Conservation (phyloP, 345 rosid species). For the Salix caprea region DNA sequence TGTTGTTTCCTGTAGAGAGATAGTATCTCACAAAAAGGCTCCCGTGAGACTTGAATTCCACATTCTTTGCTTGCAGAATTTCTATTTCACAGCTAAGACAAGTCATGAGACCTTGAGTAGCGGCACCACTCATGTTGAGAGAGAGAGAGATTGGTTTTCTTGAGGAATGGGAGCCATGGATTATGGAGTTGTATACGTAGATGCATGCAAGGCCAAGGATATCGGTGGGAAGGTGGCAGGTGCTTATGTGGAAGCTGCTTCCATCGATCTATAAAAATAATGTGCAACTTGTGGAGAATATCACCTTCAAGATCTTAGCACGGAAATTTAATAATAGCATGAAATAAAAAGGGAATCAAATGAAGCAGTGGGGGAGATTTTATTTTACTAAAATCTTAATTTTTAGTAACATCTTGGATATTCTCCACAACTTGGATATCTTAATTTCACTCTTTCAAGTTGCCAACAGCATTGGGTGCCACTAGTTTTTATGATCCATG, state of each 20-base stretch:
- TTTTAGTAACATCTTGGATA: no score
- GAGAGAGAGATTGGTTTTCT: not conserved
- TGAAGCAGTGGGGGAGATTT: slow-evolving; percentile 14
- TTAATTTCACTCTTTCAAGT: slow-evolving; percentile 7
- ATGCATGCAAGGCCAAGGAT: not conserved
- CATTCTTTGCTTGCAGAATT: slow-evolving; percentile 66
- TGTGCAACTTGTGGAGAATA: not conserved
- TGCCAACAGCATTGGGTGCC: not conserved
- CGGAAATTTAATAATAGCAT: not conserved
- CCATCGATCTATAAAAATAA: not conserved
- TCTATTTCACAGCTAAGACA: slow-evolving; percentile 52
- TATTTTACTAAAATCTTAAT: not conserved
- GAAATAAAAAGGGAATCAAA: not conserved
- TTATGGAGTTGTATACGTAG: not conserved
- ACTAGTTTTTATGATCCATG: not conserved
- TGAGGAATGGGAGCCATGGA: not conserved
- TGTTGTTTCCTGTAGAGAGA: slow-evolving; percentile 51
- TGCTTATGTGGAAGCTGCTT: slow-evolving; percentile 6
- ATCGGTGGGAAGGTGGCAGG: not conserved
- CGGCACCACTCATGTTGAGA: slow-evolving; percentile 32
- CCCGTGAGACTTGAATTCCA: slow-evolving; percentile 35
- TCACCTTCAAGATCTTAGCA: slow-evolving; percentile 10
- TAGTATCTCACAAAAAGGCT: slow-evolving; percentile 60
- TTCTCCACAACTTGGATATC: not conserved
- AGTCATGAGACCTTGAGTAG: slow-evolving; percentile 6